Conservation (phyloP, 345 rosid species). For the Ceriops decandra region DNA sequence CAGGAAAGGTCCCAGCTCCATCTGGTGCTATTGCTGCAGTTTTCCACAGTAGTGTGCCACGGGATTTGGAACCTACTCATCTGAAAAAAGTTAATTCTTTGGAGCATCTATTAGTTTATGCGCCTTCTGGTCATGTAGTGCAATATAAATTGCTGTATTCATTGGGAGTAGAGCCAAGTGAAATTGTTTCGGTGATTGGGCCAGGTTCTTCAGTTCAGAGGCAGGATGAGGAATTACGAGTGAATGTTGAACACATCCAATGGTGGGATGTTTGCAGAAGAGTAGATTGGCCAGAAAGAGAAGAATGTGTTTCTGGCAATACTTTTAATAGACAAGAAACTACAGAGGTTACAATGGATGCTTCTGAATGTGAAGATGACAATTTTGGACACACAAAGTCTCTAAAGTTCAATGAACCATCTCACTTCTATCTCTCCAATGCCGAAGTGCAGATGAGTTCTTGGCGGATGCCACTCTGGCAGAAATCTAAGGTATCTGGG, state of each 20-base stretch:
- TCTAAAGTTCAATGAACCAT: conserved; percentile 52
- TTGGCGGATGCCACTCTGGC: conserved; percentile 84
- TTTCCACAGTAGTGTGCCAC: conserved; percentile 58
- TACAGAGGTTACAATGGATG: conserved; percentile 40
- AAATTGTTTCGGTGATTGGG: conserved; percentile 42
- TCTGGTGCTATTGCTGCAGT: conserved; percentile 84
- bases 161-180: conserved; percentile 60
- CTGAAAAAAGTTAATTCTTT: conserved; percentile 43
- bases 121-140: conserved; percentile 90
- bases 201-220: conserved; percentile 47
- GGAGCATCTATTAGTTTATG: conserved; percentile 76
- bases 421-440: conserved; percentile 74
- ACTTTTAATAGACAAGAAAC: conserved; percentile 39
- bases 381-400: conserved; percentile 32
- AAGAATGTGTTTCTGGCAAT: conserved; percentile 69
- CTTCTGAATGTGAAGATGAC: conserved; percentile 52
- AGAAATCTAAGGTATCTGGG: conserved; percentile 64
- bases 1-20: conserved; percentile 64
- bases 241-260: conserved; percentile 78
- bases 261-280: conserved; percentile 98
- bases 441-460: conserved; percentile 84
- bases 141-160: conserved; percentile 80
- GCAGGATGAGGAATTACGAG: conserved; percentile 75
- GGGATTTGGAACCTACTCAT: conserved; percentile 42
- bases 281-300: conserved; percentile 93